Evolutionary conservation across 768 basidiomycete species (phyloP).

Genomic region (Psilocybe sp.): DNA sequence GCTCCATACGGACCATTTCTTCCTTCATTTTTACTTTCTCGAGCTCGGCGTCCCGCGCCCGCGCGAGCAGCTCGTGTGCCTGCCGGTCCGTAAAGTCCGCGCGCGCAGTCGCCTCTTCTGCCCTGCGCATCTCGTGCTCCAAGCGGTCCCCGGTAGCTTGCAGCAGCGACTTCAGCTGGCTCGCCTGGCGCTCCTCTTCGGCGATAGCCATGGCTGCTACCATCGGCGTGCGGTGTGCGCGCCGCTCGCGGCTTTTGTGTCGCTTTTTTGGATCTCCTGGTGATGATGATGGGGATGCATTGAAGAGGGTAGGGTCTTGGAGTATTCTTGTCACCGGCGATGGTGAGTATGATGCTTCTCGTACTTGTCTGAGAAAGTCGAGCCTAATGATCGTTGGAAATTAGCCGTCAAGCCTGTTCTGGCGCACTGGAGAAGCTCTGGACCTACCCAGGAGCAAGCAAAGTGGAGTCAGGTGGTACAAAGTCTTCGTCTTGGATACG

Average conservation of each 20-base stretch:
- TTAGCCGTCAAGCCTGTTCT: background rate
- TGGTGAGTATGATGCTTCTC: constrained; percentile 22
- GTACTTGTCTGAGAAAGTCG: constrained; percentile 19
- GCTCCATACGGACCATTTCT: constrained; percentile 20
- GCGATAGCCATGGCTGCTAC: constrained; percentile 39
- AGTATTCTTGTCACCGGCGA: constrained; percentile 20
- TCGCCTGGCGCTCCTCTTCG: constrained; percentile 57
- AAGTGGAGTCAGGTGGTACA: background rate
- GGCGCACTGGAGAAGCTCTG: background rate
- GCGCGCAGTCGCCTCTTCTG: constrained; percentile 47
- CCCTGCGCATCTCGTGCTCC: constrained; percentile 53
- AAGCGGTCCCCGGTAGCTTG: constrained; percentile 50
- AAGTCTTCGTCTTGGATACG: constrained; percentile 6
- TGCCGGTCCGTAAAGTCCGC: constrained; percentile 51
- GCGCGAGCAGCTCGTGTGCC: constrained; percentile 36
- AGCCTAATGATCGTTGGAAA: constrained; percentile 1
- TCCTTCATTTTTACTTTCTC: constrained; percentile 34
- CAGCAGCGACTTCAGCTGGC: constrained; percentile 51
- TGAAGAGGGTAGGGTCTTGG: constrained; percentile 18
- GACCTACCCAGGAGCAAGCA: constrained; percentile 6
- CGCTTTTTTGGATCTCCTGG: constrained; percentile 5
- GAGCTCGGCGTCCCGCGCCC: constrained; percentile 38
- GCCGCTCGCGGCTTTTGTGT: constrained; percentile 27
- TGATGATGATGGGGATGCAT: constrained; percentile 5
- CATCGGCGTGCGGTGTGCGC: constrained; percentile 34